Conservation (phyloP, 805 yeast species). For the Candida endomychidarum region DNA sequence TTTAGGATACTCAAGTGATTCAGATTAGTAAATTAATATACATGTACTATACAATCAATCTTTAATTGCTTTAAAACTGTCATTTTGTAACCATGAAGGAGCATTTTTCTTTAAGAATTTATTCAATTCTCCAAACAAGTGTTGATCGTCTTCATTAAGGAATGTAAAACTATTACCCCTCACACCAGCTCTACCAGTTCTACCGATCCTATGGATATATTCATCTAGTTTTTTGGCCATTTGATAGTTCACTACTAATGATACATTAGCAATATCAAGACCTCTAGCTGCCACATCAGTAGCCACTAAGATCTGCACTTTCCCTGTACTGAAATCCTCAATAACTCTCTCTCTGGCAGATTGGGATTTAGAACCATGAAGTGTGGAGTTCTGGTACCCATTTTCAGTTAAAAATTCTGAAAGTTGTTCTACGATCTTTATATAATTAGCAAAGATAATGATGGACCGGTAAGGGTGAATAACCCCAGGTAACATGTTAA, state of each 20-base stretch:
- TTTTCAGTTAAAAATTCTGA: constrained; percentile 46
- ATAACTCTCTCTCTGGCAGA: constrained; percentile 82
- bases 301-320: constrained; percentile 70
- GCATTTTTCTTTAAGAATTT: constrained; percentile 42
- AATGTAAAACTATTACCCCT: constrained; percentile 76
- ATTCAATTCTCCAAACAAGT: constrained; percentile 50
- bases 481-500: constrained; percentile 42
- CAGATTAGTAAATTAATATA: constrained; percentile 16
- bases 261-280: constrained; percentile 83
- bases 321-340: constrained; percentile 52
- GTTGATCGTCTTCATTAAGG: constrained; percentile 56
- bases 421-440: constrained; percentile 68
- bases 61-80: constrained; percentile 7
- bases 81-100: constrained; percentile 8
- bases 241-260: constrained; percentile 83
- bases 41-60: constrained; percentile 11
- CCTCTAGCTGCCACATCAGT: constrained; percentile 98
- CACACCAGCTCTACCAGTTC: constrained; percentile 95
- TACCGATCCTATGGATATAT: constrained; percentile 89
- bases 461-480: constrained; percentile 51
- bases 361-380: constrained; percentile 87
- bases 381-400: constrained; percentile 50
- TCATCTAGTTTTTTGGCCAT: constrained; percentile 78
- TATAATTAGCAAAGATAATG: constrained; percentile 80
- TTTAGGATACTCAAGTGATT: constrained; percentile 34